Percentiles rank a stretch among this genome's conserved stretches.
phyloP scores from a whole-genome alignment of 2,329 filamentous ascomycete genomes.

The Colletotrichum musae region DNA sequence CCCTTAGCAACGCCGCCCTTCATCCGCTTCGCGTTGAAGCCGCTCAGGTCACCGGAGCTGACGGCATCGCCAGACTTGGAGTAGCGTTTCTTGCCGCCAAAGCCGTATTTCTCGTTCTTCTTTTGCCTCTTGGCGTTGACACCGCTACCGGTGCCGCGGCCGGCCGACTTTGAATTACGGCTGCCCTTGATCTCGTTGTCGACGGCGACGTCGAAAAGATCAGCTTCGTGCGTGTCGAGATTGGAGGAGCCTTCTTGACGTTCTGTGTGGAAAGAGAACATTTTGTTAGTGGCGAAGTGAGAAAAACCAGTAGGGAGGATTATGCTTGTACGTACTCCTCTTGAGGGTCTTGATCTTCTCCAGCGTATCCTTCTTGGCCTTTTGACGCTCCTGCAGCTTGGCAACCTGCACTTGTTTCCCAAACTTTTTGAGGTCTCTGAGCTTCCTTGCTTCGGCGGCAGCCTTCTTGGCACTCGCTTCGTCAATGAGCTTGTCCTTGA shows the following conservation, averaged over 20 bases:
- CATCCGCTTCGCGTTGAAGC: constrained; percentile 89
- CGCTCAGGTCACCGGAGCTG: constrained; percentile 84
- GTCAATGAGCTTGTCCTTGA: constrained; percentile 93
- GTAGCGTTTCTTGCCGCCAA: constrained; percentile 95
- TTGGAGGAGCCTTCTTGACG: constrained; percentile 79
- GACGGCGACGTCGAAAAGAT: constrained; percentile 92
- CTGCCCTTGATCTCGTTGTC: constrained; percentile 74
- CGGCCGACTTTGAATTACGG: constrained; percentile 57
- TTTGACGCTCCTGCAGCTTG: constrained; percentile 93
- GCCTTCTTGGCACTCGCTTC: constrained; percentile 95
- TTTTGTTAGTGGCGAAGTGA: constrained; percentile 1
- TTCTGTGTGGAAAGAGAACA: constrained; percentile 67
- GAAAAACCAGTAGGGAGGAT: neutral
- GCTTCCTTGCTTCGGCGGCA: constrained; percentile 88
- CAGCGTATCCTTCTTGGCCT: constrained; percentile 91
- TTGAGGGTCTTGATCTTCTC: constrained; percentile 97
- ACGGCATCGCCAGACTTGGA: constrained; percentile 90
- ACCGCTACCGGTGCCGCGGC: constrained; percentile 53
- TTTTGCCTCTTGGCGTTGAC: constrained; percentile 84
- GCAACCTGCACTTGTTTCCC: constrained; percentile 98
- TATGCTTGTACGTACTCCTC: constrained; percentile 80
- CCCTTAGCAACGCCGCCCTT: constrained; percentile 67
- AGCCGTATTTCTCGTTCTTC: constrained; percentile 95
- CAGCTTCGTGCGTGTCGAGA: constrained; percentile 80
- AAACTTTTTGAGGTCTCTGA: constrained; percentile 98